Percentiles rank a stretch among this genome's conserved stretches.
Evolutionary conservation across 1,284 basidiomycete species (phyloP).

Genomic region (Taiwanofungus camphoratus): DNA sequence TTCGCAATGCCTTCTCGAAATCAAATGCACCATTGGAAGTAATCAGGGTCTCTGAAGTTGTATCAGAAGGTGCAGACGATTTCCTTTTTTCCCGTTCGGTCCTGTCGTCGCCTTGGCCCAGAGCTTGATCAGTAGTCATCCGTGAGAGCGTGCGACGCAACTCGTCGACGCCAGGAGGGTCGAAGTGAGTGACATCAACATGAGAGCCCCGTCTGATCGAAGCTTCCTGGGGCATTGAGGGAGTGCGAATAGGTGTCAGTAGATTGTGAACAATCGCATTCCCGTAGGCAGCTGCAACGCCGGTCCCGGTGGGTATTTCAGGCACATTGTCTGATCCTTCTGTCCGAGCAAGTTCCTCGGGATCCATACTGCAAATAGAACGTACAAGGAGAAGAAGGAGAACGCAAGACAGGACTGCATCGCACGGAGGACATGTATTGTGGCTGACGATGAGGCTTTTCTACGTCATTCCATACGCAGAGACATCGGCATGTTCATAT

Average conservation of each 20-base stretch:
- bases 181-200: slow-evolving; percentile 25
- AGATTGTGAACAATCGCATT: slow-evolving; percentile 16
- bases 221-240: slow-evolving; percentile 1
- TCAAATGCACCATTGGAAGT: slow-evolving; percentile 36
- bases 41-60: slow-evolving; percentile 21
- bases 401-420: too few relatives aligned
- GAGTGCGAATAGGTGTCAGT: not conserved
- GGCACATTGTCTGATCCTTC: slow-evolving; percentile 19
- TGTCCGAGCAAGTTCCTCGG: slow-evolving; percentile 15
- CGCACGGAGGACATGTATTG: too few relatives aligned
- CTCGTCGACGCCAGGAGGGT: slow-evolving; percentile 28
- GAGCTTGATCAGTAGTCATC: slow-evolving; percentile 7
- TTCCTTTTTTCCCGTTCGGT: not conserved
- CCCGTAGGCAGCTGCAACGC: slow-evolving; percentile 16
- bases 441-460: too few relatives aligned
- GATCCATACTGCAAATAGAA: too few relatives aligned
- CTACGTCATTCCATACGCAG: too few relatives aligned
- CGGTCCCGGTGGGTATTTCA: slow-evolving; percentile 17
- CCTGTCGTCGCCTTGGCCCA: not conserved
- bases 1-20: slow-evolving; percentile 37
- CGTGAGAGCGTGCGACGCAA: slow-evolving; percentile 27
- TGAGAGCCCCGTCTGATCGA: slow-evolving; percentile 10
- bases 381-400: too few relatives aligned
- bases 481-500: too few relatives aligned
- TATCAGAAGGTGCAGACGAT: slow-evolving; percentile 5